A percentile compares a stretch with the other conserved stretches of the same genome.
Conservation (phyloP, 208 protist genomes). For the Trypanosoma mega region DNA sequence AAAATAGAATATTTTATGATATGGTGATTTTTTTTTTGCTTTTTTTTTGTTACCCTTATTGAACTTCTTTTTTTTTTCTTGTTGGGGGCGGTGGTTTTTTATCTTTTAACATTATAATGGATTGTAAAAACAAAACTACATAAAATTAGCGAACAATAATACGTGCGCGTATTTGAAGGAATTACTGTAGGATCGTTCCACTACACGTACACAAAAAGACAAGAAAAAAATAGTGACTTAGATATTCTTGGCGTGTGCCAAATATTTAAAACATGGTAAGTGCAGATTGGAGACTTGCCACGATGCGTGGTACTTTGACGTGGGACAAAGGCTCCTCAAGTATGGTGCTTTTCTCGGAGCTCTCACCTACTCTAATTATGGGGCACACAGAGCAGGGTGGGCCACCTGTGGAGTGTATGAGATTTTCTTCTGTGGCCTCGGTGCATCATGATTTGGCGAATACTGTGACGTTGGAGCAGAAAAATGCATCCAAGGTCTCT, state of each 20-base stretch:
- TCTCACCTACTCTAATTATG: conserved; percentile 36
- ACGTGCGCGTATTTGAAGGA: not conserved
- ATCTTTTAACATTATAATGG: too few relatives aligned
- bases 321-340: conserved; percentile 20
- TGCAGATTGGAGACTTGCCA: conserved; percentile 28
- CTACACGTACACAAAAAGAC: not conserved
- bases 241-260: too few relatives aligned
- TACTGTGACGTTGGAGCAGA: conserved; percentile 9
- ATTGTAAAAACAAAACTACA: too few relatives aligned
- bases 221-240: conserved; percentile 8
- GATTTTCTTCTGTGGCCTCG: conserved; percentile 24
- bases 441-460: conserved; percentile 1
- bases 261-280: too few relatives aligned
- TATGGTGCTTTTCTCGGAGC: conserved; percentile 24
- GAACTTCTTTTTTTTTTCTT: too few relatives aligned
- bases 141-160: not conserved
- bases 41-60: too few relatives aligned
- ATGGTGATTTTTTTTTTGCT: too few relatives aligned
- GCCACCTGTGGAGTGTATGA: conserved; percentile 30
- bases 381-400: conserved; percentile 16
- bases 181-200: not conserved
- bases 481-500: not conserved
- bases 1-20: too few relatives aligned
- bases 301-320: conserved; percentile 27
- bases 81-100: too few relatives aligned